Evolutionary conservation across 2,329 filamentous ascomycete genomes (phyloP).

Genomic region (Epichloe scottii): DNA sequence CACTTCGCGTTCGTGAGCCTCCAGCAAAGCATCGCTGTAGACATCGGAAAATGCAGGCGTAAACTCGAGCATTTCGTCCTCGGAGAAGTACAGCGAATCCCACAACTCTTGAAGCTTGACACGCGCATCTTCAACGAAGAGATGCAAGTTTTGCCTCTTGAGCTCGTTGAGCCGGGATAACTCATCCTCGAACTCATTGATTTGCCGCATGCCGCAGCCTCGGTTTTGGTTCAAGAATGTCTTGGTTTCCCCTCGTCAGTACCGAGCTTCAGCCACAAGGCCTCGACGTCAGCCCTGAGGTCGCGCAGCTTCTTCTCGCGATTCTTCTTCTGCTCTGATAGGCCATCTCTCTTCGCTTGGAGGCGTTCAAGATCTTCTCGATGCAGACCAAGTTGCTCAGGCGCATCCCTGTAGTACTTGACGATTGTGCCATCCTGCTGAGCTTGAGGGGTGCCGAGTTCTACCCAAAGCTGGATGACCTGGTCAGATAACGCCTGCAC

Average conservation of each 20-base stretch:
- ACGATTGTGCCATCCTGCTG: slow-evolving; percentile 84
- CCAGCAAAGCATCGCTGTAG: slow-evolving; percentile 87
- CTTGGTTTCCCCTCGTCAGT: slow-evolving; percentile 74
- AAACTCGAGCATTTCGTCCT: slow-evolving; percentile 98
- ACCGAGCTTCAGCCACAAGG: slow-evolving; percentile 77
- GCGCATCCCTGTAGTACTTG: slow-evolving; percentile 77
- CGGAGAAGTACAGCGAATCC: slow-evolving; percentile 87
- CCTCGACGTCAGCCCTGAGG: slow-evolving; percentile 65
- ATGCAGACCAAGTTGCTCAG: slow-evolving; percentile 87
- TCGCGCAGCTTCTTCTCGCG: slow-evolving; percentile 69
- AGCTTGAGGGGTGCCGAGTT: slow-evolving; percentile 84
- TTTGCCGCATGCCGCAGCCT: slow-evolving; percentile 79
- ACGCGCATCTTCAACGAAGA: slow-evolving; percentile 91
- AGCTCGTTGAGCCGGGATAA: slow-evolving; percentile 75
- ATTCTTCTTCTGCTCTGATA: slow-evolving; percentile 76
- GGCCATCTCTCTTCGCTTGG: slow-evolving; percentile 62
- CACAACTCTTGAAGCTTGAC: slow-evolving; percentile 87
- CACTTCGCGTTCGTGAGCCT: slow-evolving; percentile 90
- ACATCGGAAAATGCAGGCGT: slow-evolving; percentile 95
- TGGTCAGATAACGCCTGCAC: slow-evolving; percentile 68
- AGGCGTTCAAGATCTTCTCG: slow-evolving; percentile 71
- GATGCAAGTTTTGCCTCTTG: slow-evolving; percentile 85
- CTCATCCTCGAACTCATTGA: slow-evolving; percentile 95
- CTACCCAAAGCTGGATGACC: slow-evolving; percentile 90
- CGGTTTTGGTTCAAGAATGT: slow-evolving; percentile 77